phyloP scores from a whole-genome alignment of 2,329 filamentous ascomycete species.

The Neofusicoccum kwambonambiense region DNA sequence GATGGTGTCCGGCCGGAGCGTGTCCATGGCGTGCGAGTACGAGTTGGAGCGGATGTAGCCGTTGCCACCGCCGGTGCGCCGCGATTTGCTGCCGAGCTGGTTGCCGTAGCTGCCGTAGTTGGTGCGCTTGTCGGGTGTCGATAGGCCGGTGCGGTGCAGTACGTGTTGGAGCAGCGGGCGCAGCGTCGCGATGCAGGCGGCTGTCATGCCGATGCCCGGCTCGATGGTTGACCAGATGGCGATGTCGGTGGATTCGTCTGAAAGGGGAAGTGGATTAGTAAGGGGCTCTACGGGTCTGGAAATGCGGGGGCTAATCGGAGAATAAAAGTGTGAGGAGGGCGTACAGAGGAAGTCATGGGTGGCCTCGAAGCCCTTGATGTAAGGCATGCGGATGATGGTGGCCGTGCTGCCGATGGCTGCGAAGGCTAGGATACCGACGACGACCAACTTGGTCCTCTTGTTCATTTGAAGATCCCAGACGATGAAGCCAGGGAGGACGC shows the following conservation, averaged over 20 bases:
- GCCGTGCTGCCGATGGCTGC: conserved; percentile 51
- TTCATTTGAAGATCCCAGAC: conserved; percentile 58
- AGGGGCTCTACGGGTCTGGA: too few species aligned
- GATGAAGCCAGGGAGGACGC: conserved; percentile 46
- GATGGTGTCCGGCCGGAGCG: conserved; percentile 19
- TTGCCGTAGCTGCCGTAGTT: conserved; percentile 13
- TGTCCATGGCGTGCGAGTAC: conserved; percentile 5
- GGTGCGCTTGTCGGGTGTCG: conserved; percentile 19
- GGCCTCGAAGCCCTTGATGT: conserved; percentile 39
- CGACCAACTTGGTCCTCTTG: conserved; percentile 49
- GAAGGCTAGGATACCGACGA: conserved; percentile 55
- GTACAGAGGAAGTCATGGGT: conserved; percentile 43
- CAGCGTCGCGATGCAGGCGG: conserved; percentile 50
- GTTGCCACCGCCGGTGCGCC: not conserved
- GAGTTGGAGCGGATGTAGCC: conserved; percentile 21
- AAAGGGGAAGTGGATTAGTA: not conserved
- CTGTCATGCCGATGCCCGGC: conserved; percentile 42
- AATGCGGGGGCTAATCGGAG: too few species aligned
- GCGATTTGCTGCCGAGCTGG: not conserved
- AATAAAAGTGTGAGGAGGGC: not conserved
- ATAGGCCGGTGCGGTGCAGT: conserved; percentile 25
- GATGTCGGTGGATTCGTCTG: conserved; percentile 14
- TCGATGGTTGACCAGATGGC: conserved; percentile 31
- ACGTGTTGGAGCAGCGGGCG: conserved; percentile 46
- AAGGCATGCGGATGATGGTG: conserved; percentile 48